Base-by-base conservation (phyloP, 257 asterid species). In the Nicotiana paniculata region DNA sequence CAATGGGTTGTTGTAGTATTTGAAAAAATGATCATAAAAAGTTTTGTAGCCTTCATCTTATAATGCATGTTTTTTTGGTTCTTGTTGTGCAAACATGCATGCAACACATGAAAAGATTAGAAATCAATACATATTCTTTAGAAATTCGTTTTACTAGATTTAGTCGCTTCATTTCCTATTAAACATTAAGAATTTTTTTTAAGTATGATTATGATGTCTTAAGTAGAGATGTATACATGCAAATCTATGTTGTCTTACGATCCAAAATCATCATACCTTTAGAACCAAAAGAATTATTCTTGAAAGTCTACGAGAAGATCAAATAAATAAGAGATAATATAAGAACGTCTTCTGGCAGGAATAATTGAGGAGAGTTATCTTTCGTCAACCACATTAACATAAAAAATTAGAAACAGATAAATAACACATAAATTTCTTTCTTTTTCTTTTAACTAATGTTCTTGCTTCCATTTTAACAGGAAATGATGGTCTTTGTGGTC, bases 401-500 rank as follows among this genome's bases (percentile, higher is more conserved):
- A 61, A 61, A 21, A 21, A 21, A 2, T 0, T 3, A 3, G 5
- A 59, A 26, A n/a, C 8, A 8, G 9, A 61, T 61, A 21, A 61
- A 21, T 8, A 21, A n/a, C 21, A 2, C 57, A 37, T 69, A 37
- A 18, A 17, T n/a, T 3, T 9, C 51, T 37, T 69, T 69, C 43
- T 9, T 1, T 39, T 17, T 58, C 3, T 18, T 58, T 21, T 18
- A 6, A 58, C 26, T 58, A 5, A 5, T 58, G n/a, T 58, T 58
- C 11, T 58, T 58, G 28, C 11, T 66, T 75, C n/a, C 13, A 10
- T 26, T 61, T 77, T 51, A 37, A 72, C 87, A 93, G 98, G 96
- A 48, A 93, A 96, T 89, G 39, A 18, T 33, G 86, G 83, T 24
- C 88, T 96, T 8, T 96, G 99, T 39, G 99, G 97, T 2, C 72